phyloP scores from a whole-genome alignment of 2,329 filamentous ascomycete species.

The Exophiala sp. region DNA sequence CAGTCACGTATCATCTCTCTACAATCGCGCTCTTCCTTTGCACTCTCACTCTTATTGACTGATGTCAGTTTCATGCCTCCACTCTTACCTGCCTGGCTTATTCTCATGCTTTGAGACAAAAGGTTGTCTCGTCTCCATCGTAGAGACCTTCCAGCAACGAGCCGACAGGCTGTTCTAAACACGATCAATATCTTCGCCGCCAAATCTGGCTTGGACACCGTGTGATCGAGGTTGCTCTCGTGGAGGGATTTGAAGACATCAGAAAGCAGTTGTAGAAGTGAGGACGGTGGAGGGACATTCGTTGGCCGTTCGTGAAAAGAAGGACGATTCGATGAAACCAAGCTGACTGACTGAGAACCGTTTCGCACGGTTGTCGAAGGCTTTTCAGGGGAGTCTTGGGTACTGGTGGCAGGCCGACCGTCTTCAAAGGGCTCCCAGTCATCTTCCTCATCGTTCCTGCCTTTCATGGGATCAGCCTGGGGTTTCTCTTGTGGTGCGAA shows the following conservation, averaged over 20 bases:
- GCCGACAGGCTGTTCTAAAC: conserved; percentile 64
- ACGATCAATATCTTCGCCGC: conserved; percentile 10
- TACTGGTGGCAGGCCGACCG: conserved; percentile 11
- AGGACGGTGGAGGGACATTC: conserved; percentile 83
- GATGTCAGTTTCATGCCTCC: conserved; percentile 90
- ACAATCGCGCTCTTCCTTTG: conserved; percentile 79
- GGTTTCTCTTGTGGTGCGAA: background rate
- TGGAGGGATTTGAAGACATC: conserved; percentile 54
- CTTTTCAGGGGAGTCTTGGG: background rate
- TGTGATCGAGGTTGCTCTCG: background rate
- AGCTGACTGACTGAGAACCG: conserved; percentile 23
- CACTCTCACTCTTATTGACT: conserved; percentile 76
- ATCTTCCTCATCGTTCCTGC: conserved; percentile 33
- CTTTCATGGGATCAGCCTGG: background rate
- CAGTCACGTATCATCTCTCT: conserved; percentile 72
- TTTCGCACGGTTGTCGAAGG: conserved; percentile 13
- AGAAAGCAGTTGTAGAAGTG: conserved; percentile 74
- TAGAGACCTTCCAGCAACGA: conserved; percentile 78
- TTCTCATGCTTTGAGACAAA: conserved; percentile 82
- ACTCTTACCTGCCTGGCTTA: conserved; percentile 66
- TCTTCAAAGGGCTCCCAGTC: conserved; percentile 56
- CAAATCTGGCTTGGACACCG: conserved; percentile 6
- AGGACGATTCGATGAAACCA: background rate
- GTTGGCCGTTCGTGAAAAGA: conserved; percentile 57
- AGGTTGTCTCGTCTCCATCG: conserved; percentile 89